phyloP scores from a whole-genome alignment of 192 early-diverging fungal species.

The Backusella australiensis region DNA sequence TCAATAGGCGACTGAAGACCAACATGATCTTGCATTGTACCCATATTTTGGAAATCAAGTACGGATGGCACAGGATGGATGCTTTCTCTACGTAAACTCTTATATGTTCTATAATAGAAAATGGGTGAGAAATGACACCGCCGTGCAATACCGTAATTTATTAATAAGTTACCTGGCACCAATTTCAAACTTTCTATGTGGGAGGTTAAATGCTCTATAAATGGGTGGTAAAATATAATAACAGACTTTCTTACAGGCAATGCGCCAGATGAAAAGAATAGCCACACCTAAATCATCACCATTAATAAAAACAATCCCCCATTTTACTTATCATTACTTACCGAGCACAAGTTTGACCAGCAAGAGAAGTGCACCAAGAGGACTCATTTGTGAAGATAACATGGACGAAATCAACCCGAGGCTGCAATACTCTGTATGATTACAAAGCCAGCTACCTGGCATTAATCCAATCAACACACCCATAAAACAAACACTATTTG shows the following conservation, averaged over 20 bases:
- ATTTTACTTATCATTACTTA: conserved; percentile 5
- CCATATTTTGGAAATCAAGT: conserved; percentile 37
- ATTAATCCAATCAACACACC: conserved; percentile 60
- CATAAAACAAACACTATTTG: conserved; percentile 55
- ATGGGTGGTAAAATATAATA: conserved; percentile 51
- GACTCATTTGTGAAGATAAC: not conserved
- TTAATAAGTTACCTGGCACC: conserved; percentile 29
- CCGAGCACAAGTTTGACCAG: conserved; percentile 18
- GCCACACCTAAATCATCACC: conserved; percentile 33
- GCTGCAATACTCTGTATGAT: conserved; percentile 12
- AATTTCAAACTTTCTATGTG: conserved; percentile 48
- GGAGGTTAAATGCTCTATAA: conserved; percentile 51
- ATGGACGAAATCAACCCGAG: conserved; percentile 2
- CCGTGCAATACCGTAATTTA: no score
- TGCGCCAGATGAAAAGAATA: conserved; percentile 52
- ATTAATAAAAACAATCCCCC: not conserved
- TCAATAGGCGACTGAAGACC: conserved; percentile 51
- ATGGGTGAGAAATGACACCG: not conserved
- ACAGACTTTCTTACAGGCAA: conserved; percentile 44
- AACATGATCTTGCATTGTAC: conserved; percentile 42
- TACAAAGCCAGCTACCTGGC: conserved; percentile 52
- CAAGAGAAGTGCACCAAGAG: conserved; percentile 2
- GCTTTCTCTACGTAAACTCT: conserved; percentile 29
- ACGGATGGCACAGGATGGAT: conserved; percentile 45
- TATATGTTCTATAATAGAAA: conserved; percentile 29